These are phyloP conservation scores for Pulveroboletus sp. DNA, from an alignment of 768 basidiomycete species.

Conservation along the genomic window DNA sequence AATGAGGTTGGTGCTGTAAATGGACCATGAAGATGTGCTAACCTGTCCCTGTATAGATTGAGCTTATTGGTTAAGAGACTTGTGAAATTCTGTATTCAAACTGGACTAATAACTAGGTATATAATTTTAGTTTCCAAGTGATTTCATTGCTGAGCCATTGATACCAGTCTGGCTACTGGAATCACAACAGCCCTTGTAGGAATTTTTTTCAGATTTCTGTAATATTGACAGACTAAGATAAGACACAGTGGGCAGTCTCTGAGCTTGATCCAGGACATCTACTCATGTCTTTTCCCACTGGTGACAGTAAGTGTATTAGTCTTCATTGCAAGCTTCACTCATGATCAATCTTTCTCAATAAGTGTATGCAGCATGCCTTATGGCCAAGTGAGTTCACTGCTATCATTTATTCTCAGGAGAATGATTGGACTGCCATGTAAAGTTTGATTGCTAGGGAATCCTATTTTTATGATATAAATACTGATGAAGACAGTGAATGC, in stretches of 20 bases:
- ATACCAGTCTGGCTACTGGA: conserved; percentile 14
- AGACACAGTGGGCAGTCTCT: conserved; percentile 16
- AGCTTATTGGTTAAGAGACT: conserved; percentile 14
- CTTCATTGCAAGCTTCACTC: background rate
- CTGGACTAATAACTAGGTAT: conserved; percentile 27
- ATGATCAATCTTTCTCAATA: background rate
- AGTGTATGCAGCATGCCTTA: conserved; percentile 29
- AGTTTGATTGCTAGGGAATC: conserved; percentile 29
- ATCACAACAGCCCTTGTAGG: conserved; percentile 19
- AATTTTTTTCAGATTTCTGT: background rate
- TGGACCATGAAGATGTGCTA: background rate
- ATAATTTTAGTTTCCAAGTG: background rate
- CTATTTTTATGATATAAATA: conserved; percentile 13
- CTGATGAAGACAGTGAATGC: background rate
- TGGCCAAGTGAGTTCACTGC: conserved; percentile 28
- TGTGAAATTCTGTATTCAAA: conserved; percentile 21
- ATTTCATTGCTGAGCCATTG: background rate
- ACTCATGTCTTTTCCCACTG: conserved; percentile 23
- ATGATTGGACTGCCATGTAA: background rate
- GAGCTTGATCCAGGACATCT: conserved; percentile 20
- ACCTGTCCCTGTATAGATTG: conserved; percentile 6
- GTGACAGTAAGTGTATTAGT: conserved; percentile 18
- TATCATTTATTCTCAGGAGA: background rate
- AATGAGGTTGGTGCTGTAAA: conserved; percentile 10
- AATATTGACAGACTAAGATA: background rate